A percentile compares a stretch with the other conserved stretches of the same genome.
These are phyloP conservation scores for Boletus holoroseus DNA, from an alignment of 1,284 basidiomycete species.

Conservation along the genomic window DNA sequence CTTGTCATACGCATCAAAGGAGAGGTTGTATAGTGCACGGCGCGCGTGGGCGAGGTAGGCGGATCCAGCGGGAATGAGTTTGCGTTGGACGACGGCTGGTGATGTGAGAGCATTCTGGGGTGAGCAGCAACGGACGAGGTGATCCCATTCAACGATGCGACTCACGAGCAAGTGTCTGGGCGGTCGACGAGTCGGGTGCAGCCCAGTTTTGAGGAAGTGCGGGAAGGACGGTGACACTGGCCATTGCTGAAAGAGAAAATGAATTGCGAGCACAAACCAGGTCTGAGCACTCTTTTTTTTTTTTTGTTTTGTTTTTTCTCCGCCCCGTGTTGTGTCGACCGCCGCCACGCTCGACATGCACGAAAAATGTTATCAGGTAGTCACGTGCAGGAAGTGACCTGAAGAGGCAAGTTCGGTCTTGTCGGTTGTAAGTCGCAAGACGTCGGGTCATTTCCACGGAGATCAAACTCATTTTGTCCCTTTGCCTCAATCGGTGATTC, in stretches of 20 bases:
- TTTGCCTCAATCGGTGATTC: neutral
- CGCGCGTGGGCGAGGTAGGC: slow-evolving; percentile 80
- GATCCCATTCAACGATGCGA: neutral
- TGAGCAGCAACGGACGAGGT: slow-evolving; percentile 6
- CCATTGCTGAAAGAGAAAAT: slow-evolving; percentile 15
- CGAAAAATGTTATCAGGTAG: slow-evolving; percentile 12
- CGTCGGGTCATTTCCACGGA: slow-evolving; percentile 18
- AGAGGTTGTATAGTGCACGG: slow-evolving; percentile 66
- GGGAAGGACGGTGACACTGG: slow-evolving; percentile 21
- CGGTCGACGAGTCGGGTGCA: slow-evolving; percentile 11
- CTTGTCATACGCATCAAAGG: slow-evolving; percentile 78
- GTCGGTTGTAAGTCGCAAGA: neutral
- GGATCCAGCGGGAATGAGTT: slow-evolving; percentile 74
- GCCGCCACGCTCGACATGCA: slow-evolving; percentile 1
- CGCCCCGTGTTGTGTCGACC: neutral
- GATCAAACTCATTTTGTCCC: neutral
- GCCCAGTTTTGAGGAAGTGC: slow-evolving; percentile 25
- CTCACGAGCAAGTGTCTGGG: slow-evolving; percentile 27
- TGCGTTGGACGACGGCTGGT: slow-evolving; percentile 30
- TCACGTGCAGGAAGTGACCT: slow-evolving; percentile 15
- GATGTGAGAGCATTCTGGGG: neutral
- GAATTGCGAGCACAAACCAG: neutral
- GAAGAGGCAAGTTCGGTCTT: neutral
- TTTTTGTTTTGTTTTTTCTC: neutral
- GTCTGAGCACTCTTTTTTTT: neutral